These are phyloP conservation scores for Papiliotrema terrestris DNA, from an alignment of 1,284 basidiomycete genomes.

Conservation along the genomic window DNA sequence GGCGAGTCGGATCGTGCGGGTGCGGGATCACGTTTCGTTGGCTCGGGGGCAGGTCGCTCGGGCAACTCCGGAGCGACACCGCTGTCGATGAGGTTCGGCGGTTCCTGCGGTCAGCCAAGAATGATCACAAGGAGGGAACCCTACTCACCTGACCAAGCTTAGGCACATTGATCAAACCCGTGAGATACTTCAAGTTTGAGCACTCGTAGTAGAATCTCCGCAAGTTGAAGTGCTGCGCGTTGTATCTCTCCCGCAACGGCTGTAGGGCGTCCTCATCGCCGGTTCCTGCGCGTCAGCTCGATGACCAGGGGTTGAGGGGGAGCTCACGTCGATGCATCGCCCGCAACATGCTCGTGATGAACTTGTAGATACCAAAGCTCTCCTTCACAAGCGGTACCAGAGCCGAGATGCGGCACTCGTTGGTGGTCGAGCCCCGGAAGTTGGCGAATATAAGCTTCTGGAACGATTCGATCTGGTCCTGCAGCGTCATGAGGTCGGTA, in stretches of 20 bases:
- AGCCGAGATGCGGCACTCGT: constrained; percentile 91
- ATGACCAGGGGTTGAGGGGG: not conserved
- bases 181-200: constrained; percentile 92
- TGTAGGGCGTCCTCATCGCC: constrained; percentile 81
- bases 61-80: constrained; percentile 83
- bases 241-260: constrained; percentile 78
- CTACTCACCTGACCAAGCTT: constrained; percentile 77
- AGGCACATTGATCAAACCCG: constrained; percentile 91
- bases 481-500: constrained; percentile 87
- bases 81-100: constrained; percentile 82
- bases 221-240: constrained; percentile 81
- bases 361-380: constrained; percentile 94
- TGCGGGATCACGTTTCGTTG: constrained; percentile 53
- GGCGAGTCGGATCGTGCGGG: constrained; percentile 61
- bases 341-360: constrained; percentile 94
- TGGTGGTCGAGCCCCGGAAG: constrained; percentile 83
- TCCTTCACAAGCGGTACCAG: constrained; percentile 94
- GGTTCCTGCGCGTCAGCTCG: constrained; percentile 59
- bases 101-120: constrained; percentile 60
- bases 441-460: constrained; percentile 93
- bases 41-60: constrained; percentile 67
- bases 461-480: constrained; percentile 96
- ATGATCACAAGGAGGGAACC: constrained; percentile 1
- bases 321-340: constrained; percentile 85
- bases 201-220: constrained; percentile 98